Percentiles rank a stretch among this genome's conserved stretches.
Evolutionary conservation across 1,284 basidiomycete genomes (phyloP).

Genomic region (Leccinum fallax): DNA sequence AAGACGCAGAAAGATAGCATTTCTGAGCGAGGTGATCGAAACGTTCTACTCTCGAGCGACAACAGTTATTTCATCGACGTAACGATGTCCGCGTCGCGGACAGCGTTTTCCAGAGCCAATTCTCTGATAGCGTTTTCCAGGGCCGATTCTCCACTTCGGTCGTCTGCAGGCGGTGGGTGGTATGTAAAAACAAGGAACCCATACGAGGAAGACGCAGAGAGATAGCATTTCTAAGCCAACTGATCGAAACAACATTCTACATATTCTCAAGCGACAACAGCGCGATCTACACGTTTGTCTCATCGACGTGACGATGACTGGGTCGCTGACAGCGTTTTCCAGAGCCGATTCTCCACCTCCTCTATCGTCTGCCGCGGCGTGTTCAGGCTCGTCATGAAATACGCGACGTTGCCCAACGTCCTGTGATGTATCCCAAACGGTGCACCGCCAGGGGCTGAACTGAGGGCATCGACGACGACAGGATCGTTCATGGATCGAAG

Average conservation of each 20-base stretch:
- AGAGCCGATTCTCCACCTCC: slow-evolving; percentile 60
- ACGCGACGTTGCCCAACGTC: slow-evolving; percentile 91
- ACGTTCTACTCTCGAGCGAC: background rate
- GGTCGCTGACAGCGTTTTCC: too few species aligned
- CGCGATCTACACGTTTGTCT: too few species aligned
- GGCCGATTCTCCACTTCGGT: too few species aligned
- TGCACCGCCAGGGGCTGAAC: slow-evolving; percentile 54
- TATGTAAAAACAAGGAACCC: too few species aligned
- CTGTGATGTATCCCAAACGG: slow-evolving; percentile 83
- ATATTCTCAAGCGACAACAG: background rate
- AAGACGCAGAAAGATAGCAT: background rate
- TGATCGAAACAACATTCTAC: too few species aligned
- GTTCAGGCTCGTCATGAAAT: slow-evolving; percentile 93
- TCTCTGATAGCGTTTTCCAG: too few species aligned
- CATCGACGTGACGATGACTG: too few species aligned
- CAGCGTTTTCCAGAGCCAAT: too few species aligned
- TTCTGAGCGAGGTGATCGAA: background rate
- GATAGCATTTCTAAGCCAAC: too few species aligned
- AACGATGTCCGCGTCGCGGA: too few species aligned
- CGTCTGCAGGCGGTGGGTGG: too few species aligned
- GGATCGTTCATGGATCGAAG: slow-evolving; percentile 51
- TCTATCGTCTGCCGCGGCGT: slow-evolving; percentile 57
- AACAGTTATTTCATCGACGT: background rate
- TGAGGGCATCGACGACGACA: slow-evolving; percentile 27
- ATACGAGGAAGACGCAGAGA: too few species aligned